Evolutionary conservation across 2,329 filamentous ascomycete genomes (phyloP).

Genomic region (Cucurbitaria berberidis): DNA sequence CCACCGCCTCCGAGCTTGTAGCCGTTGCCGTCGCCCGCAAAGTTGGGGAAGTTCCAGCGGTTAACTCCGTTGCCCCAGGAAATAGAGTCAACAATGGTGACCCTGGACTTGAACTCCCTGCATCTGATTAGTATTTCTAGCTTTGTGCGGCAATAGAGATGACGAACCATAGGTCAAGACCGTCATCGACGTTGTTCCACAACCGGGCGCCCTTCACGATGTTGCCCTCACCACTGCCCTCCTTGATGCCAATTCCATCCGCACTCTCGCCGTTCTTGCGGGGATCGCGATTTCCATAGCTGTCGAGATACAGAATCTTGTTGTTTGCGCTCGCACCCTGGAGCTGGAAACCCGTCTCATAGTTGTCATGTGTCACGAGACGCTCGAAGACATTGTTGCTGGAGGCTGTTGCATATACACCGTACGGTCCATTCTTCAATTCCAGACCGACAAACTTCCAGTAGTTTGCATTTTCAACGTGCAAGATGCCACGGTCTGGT

Average conservation of each 20-base stretch:
- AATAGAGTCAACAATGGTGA: slow-evolving; percentile 55
- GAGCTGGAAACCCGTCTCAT: slow-evolving; percentile 50
- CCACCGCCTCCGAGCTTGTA: slow-evolving; percentile 55
- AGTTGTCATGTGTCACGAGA: slow-evolving; percentile 50
- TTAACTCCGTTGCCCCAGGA: slow-evolving; percentile 58
- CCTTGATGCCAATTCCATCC: slow-evolving; percentile 58
- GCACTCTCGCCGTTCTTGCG: slow-evolving; percentile 61
- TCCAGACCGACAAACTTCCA: slow-evolving; percentile 55
- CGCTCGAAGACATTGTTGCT: slow-evolving; percentile 48
- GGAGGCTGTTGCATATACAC: slow-evolving; percentile 45
- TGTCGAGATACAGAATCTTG: slow-evolving; percentile 31
- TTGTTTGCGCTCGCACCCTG: slow-evolving; percentile 40
- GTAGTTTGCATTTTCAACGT: slow-evolving; percentile 55
- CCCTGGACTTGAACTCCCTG: slow-evolving; percentile 49
- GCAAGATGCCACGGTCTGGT: slow-evolving; percentile 55
- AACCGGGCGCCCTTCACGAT: slow-evolving; percentile 54
- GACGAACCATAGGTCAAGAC: slow-evolving; percentile 51
- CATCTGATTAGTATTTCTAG: not conserved
- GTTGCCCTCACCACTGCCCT: slow-evolving; percentile 56
- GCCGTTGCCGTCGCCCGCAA: slow-evolving; percentile 57
- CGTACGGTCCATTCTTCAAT: slow-evolving; percentile 49
- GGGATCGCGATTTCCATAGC: slow-evolving; percentile 42
- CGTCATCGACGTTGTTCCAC: slow-evolving; percentile 61
- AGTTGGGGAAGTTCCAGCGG: slow-evolving; percentile 52
- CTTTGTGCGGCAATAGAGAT: not conserved